Conservation (phyloP, 78 protist species). For the Dictyostelium purpureum region DNA sequence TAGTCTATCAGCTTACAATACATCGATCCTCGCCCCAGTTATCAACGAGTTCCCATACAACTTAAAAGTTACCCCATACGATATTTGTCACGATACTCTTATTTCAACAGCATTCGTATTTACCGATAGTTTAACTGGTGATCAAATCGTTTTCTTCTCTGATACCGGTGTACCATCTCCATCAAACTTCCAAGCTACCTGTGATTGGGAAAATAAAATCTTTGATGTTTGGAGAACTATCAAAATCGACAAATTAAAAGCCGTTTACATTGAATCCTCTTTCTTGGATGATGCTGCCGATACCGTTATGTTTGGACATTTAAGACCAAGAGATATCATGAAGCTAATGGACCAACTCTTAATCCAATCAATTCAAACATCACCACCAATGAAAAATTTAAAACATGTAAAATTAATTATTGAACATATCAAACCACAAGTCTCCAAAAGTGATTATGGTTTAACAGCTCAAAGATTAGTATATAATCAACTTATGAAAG, state of each 20-base stretch:
- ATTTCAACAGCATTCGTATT: slow-evolving; percentile 29
- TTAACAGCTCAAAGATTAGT: not conserved
- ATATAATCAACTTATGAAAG: slow-evolving; percentile 2
- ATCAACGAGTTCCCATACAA: not conserved
- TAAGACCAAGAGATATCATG: slow-evolving; percentile 39
- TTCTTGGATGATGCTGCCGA: slow-evolving; percentile 3
- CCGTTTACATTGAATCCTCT: slow-evolving; percentile 13
- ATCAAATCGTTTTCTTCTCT: slow-evolving; percentile 46
- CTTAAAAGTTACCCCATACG: not conserved
- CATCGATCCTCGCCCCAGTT: not conserved
- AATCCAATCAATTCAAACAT: slow-evolving; percentile 3
- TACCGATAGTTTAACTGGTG: not conserved
- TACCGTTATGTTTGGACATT: slow-evolving; percentile 13
- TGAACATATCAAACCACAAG: slow-evolving; percentile 52
- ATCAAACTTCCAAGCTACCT: too few species aligned
- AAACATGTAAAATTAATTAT: slow-evolving; percentile 33
- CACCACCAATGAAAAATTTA: slow-evolving; percentile 11
- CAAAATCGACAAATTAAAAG: slow-evolving; percentile 29
- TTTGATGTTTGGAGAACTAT: slow-evolving; percentile 17
- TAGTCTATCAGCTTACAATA: too few species aligned
- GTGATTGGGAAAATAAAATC: slow-evolving; percentile 38
- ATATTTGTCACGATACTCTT: slow-evolving; percentile 29
- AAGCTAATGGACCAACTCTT: not conserved
- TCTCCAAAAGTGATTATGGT: not conserved
- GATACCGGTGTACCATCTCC: slow-evolving; percentile 47